phyloP scores from a whole-genome alignment of 306 rosid genomes.

The Vicia villosa region DNA sequence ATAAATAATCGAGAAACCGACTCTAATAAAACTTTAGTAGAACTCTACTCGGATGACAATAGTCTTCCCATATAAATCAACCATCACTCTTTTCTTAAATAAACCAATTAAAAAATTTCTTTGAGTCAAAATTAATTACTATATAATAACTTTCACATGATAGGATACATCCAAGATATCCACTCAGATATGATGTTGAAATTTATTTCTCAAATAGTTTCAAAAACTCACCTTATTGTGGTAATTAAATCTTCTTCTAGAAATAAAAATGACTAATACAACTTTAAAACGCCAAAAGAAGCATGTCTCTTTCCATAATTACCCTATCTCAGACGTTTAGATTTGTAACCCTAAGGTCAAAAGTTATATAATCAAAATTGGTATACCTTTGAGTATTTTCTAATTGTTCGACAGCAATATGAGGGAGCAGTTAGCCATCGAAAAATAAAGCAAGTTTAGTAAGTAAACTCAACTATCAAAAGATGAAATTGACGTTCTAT shows the following conservation, averaged over 20 bases:
- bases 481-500: slow-evolving; percentile 29
- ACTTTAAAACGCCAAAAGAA: slow-evolving; percentile 9
- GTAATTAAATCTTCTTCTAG: neutral
- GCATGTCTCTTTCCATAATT: slow-evolving; percentile 17
- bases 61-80: no score
- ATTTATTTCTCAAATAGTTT: neutral
- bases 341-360: slow-evolving; percentile 38
- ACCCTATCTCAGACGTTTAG: neutral
- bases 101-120: no score
- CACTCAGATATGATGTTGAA: neutral
- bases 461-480: slow-evolving; percentile 31
- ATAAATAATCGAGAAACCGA: no score
- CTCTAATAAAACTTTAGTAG: no score
- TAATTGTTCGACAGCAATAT: slow-evolving; percentile 28
- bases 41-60: no score
- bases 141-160: neutral
- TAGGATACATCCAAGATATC: neutral
- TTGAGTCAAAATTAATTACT: no score
- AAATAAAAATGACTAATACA: neutral
- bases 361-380: slow-evolving; percentile 37
- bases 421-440: slow-evolving; percentile 40
- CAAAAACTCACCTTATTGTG: neutral
- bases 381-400: slow-evolving; percentile 34
- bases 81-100: no score
- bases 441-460: slow-evolving; percentile 25